These are phyloP conservation scores for Penicillium brevicompactum DNA, from an alignment of 2,329 filamentous ascomycete genomes.

Conservation along the genomic window DNA sequence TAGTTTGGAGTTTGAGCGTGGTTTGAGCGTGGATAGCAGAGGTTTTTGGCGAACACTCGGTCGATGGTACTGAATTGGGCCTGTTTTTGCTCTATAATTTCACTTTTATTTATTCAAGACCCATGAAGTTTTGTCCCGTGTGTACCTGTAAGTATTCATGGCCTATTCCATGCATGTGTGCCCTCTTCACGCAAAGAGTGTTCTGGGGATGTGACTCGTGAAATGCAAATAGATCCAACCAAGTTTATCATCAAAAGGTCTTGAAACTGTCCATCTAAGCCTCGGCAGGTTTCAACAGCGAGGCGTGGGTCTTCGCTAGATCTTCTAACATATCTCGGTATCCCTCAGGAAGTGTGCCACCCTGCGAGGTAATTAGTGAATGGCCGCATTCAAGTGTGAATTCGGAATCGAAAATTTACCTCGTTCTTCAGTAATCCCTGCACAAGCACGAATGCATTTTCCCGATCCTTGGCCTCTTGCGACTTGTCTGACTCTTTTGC, in stretches of 20 bases:
- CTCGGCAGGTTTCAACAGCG: constrained; percentile 17
- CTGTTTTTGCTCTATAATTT: too few species aligned
- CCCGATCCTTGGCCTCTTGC: constrained; percentile 40
- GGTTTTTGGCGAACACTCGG: not conserved
- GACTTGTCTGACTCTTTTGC: constrained; percentile 25
- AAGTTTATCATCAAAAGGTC: too few species aligned
- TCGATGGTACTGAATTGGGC: not conserved
- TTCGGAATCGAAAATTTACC: constrained; percentile 31
- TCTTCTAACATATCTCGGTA: constrained; percentile 32
- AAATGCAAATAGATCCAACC: too few species aligned
- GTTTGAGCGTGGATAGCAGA: not conserved
- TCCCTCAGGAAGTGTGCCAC: constrained; percentile 28
- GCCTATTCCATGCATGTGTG: too few species aligned
- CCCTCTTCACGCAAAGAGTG: too few species aligned
- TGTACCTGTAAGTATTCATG: too few species aligned
- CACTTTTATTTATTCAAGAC: too few species aligned
- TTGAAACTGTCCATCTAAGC: not conserved
- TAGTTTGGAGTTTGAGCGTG: not conserved
- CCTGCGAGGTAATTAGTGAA: constrained; percentile 23
- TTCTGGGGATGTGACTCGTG: too few species aligned
- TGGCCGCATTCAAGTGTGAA: constrained; percentile 17
- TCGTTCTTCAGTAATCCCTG: constrained; percentile 42
- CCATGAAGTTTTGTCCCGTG: too few species aligned
- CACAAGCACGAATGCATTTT: constrained; percentile 44
- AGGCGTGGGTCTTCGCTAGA: constrained; percentile 29